These are phyloP conservation scores for Musa schizocarpa DNA, from an alignment of 176 grass and related monocot genomes.

Conservation along the genomic window DNA sequence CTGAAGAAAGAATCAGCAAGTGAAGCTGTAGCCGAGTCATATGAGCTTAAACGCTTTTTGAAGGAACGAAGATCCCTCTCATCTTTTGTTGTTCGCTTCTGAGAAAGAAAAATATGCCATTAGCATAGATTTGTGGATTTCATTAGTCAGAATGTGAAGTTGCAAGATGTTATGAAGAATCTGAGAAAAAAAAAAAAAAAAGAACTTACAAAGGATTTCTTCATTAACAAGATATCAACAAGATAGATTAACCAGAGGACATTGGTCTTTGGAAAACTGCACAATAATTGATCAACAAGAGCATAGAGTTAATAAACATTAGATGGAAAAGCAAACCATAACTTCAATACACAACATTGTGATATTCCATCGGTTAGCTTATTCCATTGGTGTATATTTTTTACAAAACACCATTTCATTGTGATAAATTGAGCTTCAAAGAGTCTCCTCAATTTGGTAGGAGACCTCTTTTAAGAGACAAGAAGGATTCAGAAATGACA, in stretches of 20 bases:
- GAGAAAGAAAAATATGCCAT: constrained; percentile 1
- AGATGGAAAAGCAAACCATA: too few species aligned
- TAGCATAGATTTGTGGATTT: constrained; percentile 22
- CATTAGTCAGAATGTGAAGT: background rate
- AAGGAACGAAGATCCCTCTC: constrained; percentile 72
- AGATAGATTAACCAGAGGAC: constrained; percentile 92
- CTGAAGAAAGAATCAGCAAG: constrained; percentile 59
- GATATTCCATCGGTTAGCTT: too few species aligned
- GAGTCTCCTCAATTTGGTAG: background rate
- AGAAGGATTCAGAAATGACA: background rate
- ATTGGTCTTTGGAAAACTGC: constrained; percentile 86
- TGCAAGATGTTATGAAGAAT: background rate
- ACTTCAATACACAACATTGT: too few species aligned
- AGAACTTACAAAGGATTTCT: constrained; percentile 63
- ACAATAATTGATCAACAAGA: constrained; percentile 2
- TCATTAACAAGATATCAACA: constrained; percentile 60
- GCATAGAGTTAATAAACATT: background rate
- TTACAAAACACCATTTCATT: background rate
- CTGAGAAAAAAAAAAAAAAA: constrained; percentile 6
- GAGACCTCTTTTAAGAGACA: background rate
- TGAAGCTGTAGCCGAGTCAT: constrained; percentile 46
- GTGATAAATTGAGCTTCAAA: background rate
- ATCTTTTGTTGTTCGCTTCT: constrained; percentile 43
- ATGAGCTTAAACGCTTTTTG: constrained; percentile 53
- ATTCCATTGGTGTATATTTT: too few species aligned